Evolutionary conservation across 371 early-diverging fungal species (phyloP).

Genomic region (Pancytospora philotis): DNA sequence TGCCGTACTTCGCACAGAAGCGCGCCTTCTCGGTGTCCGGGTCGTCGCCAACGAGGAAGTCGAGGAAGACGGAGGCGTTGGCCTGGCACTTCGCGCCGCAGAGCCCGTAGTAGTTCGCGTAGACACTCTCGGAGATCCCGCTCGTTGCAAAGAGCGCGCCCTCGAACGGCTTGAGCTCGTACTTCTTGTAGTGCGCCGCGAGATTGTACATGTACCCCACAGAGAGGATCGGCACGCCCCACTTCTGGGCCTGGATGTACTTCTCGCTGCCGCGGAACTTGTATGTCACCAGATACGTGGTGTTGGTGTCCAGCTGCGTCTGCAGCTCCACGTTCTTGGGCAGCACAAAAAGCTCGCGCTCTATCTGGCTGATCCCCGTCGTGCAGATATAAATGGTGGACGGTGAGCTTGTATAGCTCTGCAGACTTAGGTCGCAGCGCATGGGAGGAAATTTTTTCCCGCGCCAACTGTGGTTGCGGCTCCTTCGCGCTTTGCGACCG

Average conservation of each 20-base stretch:
- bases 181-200: constrained; percentile 14
- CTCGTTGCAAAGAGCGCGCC: constrained; percentile 51
- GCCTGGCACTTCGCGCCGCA: constrained; percentile 44
- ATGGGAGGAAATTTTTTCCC: too few relatives aligned
- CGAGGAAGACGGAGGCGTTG: constrained; percentile 35
- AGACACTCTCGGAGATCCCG: constrained; percentile 47
- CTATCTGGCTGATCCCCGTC: constrained; percentile 41
- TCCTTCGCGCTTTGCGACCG: too few relatives aligned
- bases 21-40: constrained; percentile 28
- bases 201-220: constrained; percentile 52
- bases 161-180: constrained; percentile 45
- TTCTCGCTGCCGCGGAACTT: constrained; percentile 54
- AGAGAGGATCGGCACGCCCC: constrained; percentile 52
- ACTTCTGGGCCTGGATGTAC: constrained; percentile 54
- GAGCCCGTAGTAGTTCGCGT: constrained; percentile 55
- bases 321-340: constrained; percentile 10
- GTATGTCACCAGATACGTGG: constrained; percentile 50
- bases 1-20: constrained; percentile 52
- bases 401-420: too few relatives aligned
- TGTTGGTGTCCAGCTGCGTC: constrained; percentile 32
- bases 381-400: constrained; percentile 29
- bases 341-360: constrained; percentile 20
- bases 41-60: constrained; percentile 50
- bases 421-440: too few relatives aligned
- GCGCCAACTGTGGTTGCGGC: too few relatives aligned